phyloP scores from a whole-genome alignment of 2,329 filamentous ascomycete genomes.

The Erysiphe pulchra region DNA sequence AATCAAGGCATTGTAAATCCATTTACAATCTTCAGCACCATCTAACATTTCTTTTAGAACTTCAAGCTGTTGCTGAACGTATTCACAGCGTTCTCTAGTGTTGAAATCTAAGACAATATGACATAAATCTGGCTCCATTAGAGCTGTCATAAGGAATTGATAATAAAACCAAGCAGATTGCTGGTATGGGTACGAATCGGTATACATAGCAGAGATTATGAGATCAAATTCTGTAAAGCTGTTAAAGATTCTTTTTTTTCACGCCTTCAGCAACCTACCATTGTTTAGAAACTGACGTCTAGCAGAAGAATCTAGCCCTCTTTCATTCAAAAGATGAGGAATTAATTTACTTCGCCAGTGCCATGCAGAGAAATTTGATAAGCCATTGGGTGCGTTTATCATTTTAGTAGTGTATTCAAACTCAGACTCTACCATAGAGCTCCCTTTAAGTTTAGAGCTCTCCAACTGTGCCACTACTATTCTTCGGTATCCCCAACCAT shows the following conservation, averaged over 20 bases:
- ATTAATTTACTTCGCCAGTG: slow-evolving; percentile 75
- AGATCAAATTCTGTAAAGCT: slow-evolving; percentile 38
- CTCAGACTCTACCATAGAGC: slow-evolving; percentile 51
- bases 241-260: not conserved
- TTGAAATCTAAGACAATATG: slow-evolving; percentile 40
- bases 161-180: slow-evolving; percentile 97
- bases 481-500: slow-evolving; percentile 83
- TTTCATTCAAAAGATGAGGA: slow-evolving; percentile 45
- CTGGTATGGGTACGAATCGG: slow-evolving; percentile 64
- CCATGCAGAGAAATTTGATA: slow-evolving; percentile 96
- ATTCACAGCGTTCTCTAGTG: slow-evolving; percentile 32
- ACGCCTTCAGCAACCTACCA: slow-evolving; percentile 18
- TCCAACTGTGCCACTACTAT: slow-evolving; percentile 56
- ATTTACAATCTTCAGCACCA: slow-evolving; percentile 50
- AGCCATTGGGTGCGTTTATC: slow-evolving; percentile 38
- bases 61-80: slow-evolving; percentile 46
- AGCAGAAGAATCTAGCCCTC: slow-evolving; percentile 32
- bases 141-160: slow-evolving; percentile 54
- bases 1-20: slow-evolving; percentile 70
- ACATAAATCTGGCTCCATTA: slow-evolving; percentile 24
- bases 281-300: slow-evolving; percentile 46
- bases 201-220: slow-evolving; percentile 43
- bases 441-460: slow-evolving; percentile 22
- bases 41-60: slow-evolving; percentile 40
- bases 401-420: slow-evolving; percentile 79